A percentile compares a stretch with the other conserved stretches of the same genome.
Conservation (phyloP, 1,284 basidiomycete species). For the Microbotryum saponariae region DNA sequence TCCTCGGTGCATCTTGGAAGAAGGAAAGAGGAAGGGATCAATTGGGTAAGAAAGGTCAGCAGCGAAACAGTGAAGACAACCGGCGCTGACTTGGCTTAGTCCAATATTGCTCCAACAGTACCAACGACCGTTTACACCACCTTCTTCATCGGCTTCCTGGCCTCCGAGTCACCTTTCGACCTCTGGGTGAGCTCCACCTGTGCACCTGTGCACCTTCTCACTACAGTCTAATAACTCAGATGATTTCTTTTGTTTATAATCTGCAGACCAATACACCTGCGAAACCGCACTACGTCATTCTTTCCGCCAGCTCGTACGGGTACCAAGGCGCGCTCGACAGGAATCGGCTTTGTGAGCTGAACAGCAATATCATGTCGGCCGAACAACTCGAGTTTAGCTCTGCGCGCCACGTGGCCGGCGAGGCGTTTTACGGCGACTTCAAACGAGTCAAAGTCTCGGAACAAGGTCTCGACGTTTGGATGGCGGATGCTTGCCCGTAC, state of each 20-base stretch:
- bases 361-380: conserved; percentile 55
- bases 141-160: conserved; percentile 59
- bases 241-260: not conserved
- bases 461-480: conserved; percentile 32
- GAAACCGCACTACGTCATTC: conserved; percentile 57
- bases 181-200: conserved; percentile 10
- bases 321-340: conserved; percentile 45
- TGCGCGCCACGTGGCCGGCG: conserved; percentile 7
- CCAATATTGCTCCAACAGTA: conserved; percentile 46
- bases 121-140: conserved; percentile 64
- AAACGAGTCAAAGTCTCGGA: conserved; percentile 35
- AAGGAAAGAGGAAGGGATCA: conserved; percentile 65
- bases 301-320: conserved; percentile 69
- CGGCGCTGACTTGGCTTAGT: not conserved
- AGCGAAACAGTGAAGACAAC: not conserved
- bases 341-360: conserved; percentile 58
- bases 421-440: conserved; percentile 29
- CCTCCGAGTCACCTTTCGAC: conserved; percentile 26
- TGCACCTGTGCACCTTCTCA: conserved; percentile 5
- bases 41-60: conserved; percentile 49
- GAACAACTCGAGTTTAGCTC: conserved; percentile 25
- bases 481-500: conserved; percentile 14
- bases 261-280: conserved; percentile 6
- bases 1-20: conserved; percentile 70
- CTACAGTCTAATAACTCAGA: not conserved